Percentiles rank a stretch among this genome's conserved stretches.
These are phyloP conservation scores for Eucalyptus viminalis DNA, from an alignment of 345 rosid genomes.

Conservation along the genomic window DNA sequence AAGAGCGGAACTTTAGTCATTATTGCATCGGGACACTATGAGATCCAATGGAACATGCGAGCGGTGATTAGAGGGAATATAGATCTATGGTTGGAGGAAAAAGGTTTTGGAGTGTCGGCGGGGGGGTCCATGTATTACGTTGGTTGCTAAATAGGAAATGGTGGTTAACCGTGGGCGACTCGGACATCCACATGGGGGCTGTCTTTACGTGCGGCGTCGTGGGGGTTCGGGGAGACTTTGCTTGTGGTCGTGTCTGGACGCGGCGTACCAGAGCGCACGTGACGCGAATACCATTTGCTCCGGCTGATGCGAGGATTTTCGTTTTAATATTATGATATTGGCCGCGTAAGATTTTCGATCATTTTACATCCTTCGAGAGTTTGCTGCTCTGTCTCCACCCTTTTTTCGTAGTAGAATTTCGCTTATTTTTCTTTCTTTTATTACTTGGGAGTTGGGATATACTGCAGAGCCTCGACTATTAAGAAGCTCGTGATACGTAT, in stretches of 20 bases:
- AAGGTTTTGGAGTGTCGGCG: neutral
- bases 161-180: neutral
- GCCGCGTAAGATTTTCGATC: neutral
- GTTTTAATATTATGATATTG: neutral
- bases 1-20: neutral
- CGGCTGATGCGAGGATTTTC: neutral
- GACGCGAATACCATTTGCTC: neutral
- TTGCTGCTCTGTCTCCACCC: neutral
- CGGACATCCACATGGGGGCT: neutral
- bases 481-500: accelerated
- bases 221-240: neutral
- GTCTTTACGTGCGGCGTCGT: neutral
- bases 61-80: neutral
- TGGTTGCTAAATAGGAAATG: neutral
- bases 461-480: neutral
- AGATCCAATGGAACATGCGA: neutral
- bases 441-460: neutral
- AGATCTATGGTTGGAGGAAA: neutral
- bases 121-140: neutral
- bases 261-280: neutral
- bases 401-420: neutral
- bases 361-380: neutral
- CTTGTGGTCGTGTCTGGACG: neutral
- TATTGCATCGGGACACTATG: neutral
- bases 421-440: neutral